Evolutionary conservation across 306 rosid genomes (phyloP).

Genomic region (Prunus mongolica): DNA sequence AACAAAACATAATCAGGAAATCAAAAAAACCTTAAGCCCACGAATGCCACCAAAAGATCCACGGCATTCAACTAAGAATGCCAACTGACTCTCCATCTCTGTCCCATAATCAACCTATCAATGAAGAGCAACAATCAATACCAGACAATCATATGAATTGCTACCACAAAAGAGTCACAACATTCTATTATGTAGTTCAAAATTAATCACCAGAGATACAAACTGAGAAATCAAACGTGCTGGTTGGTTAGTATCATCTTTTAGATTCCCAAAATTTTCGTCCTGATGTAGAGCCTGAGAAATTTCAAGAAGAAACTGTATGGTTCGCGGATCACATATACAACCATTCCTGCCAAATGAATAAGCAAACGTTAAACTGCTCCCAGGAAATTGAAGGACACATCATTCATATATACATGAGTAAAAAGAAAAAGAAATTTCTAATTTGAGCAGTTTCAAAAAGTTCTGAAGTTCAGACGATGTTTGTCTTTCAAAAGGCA

Average conservation of each 20-base stretch:
- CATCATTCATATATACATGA: not conserved
- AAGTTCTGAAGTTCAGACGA: not conserved
- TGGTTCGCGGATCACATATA: conserved; percentile 54
- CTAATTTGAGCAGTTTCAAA: conserved; percentile 2
- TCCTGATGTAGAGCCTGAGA: conserved; percentile 66
- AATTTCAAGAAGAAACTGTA: conserved; percentile 80
- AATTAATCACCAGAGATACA: conserved; percentile 61
- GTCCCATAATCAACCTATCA: conserved; percentile 73
- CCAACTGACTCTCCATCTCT: conserved; percentile 69
- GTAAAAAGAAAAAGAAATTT: not conserved
- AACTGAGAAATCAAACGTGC: conserved; percentile 71
- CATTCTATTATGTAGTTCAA: not conserved
- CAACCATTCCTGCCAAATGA: conserved; percentile 55
- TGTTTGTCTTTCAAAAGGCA: conserved; percentile 15
- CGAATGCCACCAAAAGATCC: conserved; percentile 71
- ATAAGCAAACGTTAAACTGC: conserved; percentile 22
- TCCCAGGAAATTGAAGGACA: conserved; percentile 10
- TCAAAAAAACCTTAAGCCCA: conserved; percentile 65
- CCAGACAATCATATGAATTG: conserved; percentile 14
- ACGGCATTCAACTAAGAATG: conserved; percentile 86
- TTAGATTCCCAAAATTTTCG: conserved; percentile 52
- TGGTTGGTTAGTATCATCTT: conserved; percentile 70
- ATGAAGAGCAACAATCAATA: conserved; percentile 18
- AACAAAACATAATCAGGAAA: conserved; percentile 1
- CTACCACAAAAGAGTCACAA: not conserved